Conservation (phyloP, 1,284 basidiomycete species). For the Fomitopsis betulina region DNA sequence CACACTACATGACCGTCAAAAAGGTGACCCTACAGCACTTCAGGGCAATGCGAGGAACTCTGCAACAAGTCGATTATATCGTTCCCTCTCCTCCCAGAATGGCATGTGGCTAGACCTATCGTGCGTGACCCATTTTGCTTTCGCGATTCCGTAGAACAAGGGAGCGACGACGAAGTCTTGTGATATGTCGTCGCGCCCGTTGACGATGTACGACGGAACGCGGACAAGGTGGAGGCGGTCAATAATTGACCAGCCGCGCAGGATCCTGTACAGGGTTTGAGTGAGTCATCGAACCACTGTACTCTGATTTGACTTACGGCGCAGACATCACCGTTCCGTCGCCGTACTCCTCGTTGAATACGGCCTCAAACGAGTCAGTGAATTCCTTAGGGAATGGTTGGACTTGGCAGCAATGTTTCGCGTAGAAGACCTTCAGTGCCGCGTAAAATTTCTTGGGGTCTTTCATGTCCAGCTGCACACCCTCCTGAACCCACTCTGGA, state of each 20-base stretch:
- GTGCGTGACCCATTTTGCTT: constrained; percentile 22
- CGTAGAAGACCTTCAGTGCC: constrained; percentile 19
- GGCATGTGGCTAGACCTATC: constrained; percentile 24
- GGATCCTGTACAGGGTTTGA: constrained; percentile 1
- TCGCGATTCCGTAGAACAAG: constrained; percentile 17
- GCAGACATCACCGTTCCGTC: constrained; percentile 18
- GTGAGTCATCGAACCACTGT: neutral
- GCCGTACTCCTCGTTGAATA: constrained; percentile 12
- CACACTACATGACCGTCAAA: too few species aligned
- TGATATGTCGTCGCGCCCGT: constrained; percentile 21
- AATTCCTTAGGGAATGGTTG: constrained; percentile 20
- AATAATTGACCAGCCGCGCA: constrained; percentile 23
- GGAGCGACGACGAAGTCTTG: constrained; percentile 22
- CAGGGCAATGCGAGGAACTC: neutral
- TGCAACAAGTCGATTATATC: constrained; percentile 13
- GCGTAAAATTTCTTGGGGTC: constrained; percentile 19
- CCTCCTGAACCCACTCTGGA: constrained; percentile 21
- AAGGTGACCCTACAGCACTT: too few species aligned
- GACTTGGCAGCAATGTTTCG: constrained; percentile 18
- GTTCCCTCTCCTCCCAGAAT: constrained; percentile 21
- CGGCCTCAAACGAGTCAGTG: constrained; percentile 10
- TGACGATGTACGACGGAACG: constrained; percentile 25
- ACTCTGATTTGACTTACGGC: constrained; percentile 8
- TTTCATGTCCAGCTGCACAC: constrained; percentile 19
- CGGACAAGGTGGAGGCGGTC: constrained; percentile 20